phyloP scores from a whole-genome alignment of 179 eudicot species.

The Spinacia oleracea region DNA sequence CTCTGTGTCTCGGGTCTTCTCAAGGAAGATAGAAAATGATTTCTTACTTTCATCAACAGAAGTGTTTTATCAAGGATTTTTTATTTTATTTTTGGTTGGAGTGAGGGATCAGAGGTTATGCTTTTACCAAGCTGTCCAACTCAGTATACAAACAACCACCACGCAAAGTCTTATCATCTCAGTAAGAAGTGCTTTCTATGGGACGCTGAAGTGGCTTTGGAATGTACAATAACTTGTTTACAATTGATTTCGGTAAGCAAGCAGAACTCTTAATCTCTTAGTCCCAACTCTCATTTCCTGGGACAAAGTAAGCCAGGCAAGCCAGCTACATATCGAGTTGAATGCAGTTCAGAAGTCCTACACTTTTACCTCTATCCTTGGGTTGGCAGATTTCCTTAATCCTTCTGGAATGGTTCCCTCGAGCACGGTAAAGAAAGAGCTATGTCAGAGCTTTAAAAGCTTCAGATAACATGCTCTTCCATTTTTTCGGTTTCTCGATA shows the following conservation, averaged over 20 bases:
- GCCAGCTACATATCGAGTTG: background rate
- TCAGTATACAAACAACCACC: background rate
- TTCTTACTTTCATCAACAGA: background rate
- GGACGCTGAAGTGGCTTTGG: background rate
- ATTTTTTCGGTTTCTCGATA: background rate
- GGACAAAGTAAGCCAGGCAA: background rate
- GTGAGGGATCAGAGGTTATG: background rate
- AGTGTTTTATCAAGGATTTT: background rate
- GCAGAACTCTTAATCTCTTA: background rate
- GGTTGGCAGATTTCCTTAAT: background rate
- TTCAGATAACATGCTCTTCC: background rate
- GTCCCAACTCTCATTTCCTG: background rate
- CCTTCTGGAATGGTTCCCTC: background rate
- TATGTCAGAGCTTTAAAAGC: background rate
- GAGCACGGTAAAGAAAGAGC: background rate
- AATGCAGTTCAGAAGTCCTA: background rate
- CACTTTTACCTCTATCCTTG: background rate
- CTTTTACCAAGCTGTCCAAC: background rate
- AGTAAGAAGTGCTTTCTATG: background rate
- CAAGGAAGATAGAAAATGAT: background rate
- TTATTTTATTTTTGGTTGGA: background rate
- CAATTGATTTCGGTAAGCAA: background rate
- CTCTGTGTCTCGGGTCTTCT: background rate
- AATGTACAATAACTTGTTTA: background rate
- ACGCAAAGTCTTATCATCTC: background rate